Percentiles rank a stretch among this genome's conserved stretches.
Conservation (phyloP, 257 asterid genomes). For the Dorcoceras hygrometricum region DNA sequence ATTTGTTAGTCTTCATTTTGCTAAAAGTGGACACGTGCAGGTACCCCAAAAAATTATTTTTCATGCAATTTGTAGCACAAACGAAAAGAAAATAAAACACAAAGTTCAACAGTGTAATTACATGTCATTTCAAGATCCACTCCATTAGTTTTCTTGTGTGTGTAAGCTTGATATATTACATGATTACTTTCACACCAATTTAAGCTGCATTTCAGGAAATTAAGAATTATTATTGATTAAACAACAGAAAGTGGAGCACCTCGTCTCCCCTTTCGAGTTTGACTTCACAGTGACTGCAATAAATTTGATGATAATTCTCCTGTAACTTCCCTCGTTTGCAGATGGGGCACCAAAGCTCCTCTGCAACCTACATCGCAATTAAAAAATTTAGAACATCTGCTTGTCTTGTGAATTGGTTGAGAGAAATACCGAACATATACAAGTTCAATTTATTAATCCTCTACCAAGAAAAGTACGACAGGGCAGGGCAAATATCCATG, state of each 20-base stretch:
- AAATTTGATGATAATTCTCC: constrained; percentile 49
- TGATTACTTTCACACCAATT: background rate
- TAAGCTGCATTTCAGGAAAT: constrained; percentile 6
- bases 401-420: constrained; percentile 3
- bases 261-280: constrained; percentile 60
- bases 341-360: constrained; percentile 87
- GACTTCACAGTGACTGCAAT: constrained; percentile 63
- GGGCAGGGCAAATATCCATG: background rate
- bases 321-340: constrained; percentile 79
- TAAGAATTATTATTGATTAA: background rate
- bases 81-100: background rate
- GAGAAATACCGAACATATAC: background rate
- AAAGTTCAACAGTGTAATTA: background rate
- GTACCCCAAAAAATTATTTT: background rate
- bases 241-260: constrained; percentile 42
- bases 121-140: background rate
- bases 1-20: background rate
- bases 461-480: constrained; percentile 8
- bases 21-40: background rate
- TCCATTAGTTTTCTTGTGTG: background rate
- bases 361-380: constrained; percentile 40
- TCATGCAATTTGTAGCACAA: constrained; percentile 7
- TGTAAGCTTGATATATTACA: background rate
- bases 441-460: constrained; percentile 6
- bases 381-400: constrained; percentile 17